Percentiles rank a stretch among this genome's conserved stretches.
Evolutionary conservation across 495 filamentous ascomycete genomes (phyloP).

Genomic region (Articulospora tetracladia): DNA sequence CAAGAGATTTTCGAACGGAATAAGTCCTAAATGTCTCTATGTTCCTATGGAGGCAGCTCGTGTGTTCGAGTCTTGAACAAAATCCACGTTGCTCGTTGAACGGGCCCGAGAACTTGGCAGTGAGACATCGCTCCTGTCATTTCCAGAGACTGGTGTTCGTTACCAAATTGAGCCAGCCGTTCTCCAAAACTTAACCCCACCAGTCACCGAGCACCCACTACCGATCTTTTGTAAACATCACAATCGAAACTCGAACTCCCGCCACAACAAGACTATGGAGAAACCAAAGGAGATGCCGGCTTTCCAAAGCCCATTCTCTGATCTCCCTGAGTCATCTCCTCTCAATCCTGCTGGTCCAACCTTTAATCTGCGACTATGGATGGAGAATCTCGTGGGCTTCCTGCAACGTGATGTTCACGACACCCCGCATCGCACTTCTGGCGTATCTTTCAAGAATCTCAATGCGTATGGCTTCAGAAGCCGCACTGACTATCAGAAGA

Average conservation of each 20-base stretch:
- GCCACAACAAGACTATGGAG: too few relatives aligned
- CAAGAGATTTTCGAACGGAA: too few relatives aligned
- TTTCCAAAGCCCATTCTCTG: not conserved
- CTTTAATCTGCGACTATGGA: not conserved
- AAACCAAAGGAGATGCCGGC: not conserved
- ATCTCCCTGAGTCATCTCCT: not conserved
- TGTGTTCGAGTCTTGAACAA: too few relatives aligned
- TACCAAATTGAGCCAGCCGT: too few relatives aligned
- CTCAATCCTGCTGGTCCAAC: not conserved
- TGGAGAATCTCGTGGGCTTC: not conserved
- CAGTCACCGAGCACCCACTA: not conserved
- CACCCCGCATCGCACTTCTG: slow-evolving; percentile 19
- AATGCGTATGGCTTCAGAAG: slow-evolving; percentile 72
- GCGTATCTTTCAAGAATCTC: slow-evolving; percentile 48
- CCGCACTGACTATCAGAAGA: slow-evolving; percentile 75
- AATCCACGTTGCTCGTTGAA: too few relatives aligned
- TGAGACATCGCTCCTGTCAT: too few relatives aligned
- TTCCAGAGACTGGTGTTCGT: too few relatives aligned
- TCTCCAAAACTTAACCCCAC: too few relatives aligned
- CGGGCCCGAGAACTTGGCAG: too few relatives aligned
- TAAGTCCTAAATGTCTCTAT: too few relatives aligned
- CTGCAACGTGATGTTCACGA: not conserved
- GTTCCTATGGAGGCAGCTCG: too few relatives aligned
- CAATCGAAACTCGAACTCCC: not conserved
- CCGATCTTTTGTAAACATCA: not conserved